These are phyloP conservation scores for Hymenotorrendiella dingleyae DNA, from an alignment of 2,329 filamentous ascomycete species.

Conservation along the genomic window DNA sequence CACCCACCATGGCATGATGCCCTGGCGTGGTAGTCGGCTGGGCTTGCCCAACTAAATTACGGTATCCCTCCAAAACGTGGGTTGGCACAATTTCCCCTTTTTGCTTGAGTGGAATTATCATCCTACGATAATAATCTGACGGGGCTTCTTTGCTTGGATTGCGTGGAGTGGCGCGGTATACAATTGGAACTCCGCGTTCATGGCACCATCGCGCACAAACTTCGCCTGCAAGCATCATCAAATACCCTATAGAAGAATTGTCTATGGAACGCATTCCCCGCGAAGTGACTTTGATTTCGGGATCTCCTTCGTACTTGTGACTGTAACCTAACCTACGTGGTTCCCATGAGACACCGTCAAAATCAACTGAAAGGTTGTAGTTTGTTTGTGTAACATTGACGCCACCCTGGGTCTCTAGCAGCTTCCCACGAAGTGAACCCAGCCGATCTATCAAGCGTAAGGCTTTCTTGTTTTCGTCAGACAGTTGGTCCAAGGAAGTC, in stretches of 20 bases:
- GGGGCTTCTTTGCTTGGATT: constrained; percentile 22
- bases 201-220: constrained; percentile 56
- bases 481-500: constrained; percentile 36
- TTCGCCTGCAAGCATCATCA: constrained; percentile 58
- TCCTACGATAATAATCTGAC: constrained; percentile 18
- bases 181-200: constrained; percentile 50
- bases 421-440: constrained; percentile 32
- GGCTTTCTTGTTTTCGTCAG: constrained; percentile 37
- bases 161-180: constrained; percentile 41
- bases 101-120: constrained; percentile 21
- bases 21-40: constrained; percentile 47
- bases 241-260: constrained; percentile 37
- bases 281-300: constrained; percentile 20
- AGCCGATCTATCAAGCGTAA: constrained; percentile 44
- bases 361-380: constrained; percentile 12
- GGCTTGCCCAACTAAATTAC: constrained; percentile 41
- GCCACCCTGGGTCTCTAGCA: constrained; percentile 12
- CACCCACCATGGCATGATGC: constrained; percentile 51
- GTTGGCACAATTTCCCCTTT: constrained; percentile 9
- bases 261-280: background rate
- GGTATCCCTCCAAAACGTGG: constrained; percentile 19
- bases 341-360: constrained; percentile 9
- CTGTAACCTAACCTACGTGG: background rate
- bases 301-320: constrained; percentile 17
- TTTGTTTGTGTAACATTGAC: background rate